Base-by-base conservation (phyloP, 106 monocot species). In the Gastrodia elata region DNA sequence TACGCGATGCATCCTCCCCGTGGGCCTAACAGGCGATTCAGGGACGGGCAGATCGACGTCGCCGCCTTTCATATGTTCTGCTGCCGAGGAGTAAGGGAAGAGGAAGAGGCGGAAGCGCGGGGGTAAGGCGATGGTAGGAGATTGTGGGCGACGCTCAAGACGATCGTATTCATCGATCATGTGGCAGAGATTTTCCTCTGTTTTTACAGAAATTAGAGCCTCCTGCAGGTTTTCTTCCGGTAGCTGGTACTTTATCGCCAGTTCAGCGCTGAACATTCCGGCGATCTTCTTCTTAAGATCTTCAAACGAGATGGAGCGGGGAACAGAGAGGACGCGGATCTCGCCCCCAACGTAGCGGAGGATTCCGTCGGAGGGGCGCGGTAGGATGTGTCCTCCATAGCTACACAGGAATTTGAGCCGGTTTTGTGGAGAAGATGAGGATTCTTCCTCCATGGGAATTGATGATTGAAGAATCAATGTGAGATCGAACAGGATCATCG, bases 311-410 rank as follows among this genome's bases (percentile, higher is more conserved):
- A 82, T 39, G 28, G 78, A 69, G 35, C 85, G 82, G 40, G 82
- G 85, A 46, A 85, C 82, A 22, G 80, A 77, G 37, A 88, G 38
- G 28, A 85, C 73, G 0, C 88, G 88, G 1, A 82, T 85, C 55
- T 88, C 88, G 3, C 88, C 88, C 25, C 85, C 88, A 42, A 85
- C 82, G 68, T 88, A 88, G 67, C 77, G 80, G 38, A 88, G 83
- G 16, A 72, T 71, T 22, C 84, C 82, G 64, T 88, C 88, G 0
- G 78, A 73, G 6, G 84, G 85, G 49, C 85, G 88, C 28, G 88
- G 88, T 3, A 88, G 76, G 68, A 88, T 85, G 72, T 71, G 77
- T 46, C 88, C 88, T 8, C 88, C 88, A 52, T 73, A 85, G 85
- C 88, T 85, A 77, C 82, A 88, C 6, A 83, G 71, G 64, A 85